Evolutionary conservation across 2,329 filamentous ascomycete species (phyloP).

Genomic region (Ceratocystis ficicola): DNA sequence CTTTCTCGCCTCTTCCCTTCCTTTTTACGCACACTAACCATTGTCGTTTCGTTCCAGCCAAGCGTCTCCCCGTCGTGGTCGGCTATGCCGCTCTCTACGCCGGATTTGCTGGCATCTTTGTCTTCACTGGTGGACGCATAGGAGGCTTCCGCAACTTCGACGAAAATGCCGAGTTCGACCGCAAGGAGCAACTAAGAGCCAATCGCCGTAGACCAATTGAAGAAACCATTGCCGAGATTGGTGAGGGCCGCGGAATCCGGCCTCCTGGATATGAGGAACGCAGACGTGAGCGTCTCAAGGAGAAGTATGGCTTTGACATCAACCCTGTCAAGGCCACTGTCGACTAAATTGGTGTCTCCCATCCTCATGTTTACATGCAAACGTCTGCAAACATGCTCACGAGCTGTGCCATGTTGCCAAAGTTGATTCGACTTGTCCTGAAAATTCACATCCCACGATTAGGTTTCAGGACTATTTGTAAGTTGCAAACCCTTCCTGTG

Average conservation of each 20-base stretch:
- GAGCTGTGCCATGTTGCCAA: neutral
- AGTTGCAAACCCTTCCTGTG: constrained; percentile 25
- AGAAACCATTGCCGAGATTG: constrained; percentile 69
- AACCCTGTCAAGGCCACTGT: constrained; percentile 47
- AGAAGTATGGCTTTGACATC: constrained; percentile 80
- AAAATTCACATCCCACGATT: neutral
- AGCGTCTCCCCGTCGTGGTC: constrained; percentile 55
- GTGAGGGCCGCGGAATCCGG: constrained; percentile 76
- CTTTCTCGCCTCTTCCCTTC: neutral
- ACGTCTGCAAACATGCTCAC: constrained; percentile 21
- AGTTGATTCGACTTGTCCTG: neutral
- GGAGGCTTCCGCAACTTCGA: constrained; percentile 29
- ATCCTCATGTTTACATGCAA: constrained; percentile 30
- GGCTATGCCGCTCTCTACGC: constrained; percentile 51
- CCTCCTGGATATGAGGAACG: constrained; percentile 75
- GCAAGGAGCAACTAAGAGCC: constrained; percentile 62
- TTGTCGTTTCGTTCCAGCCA: constrained; percentile 26
- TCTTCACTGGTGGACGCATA: constrained; percentile 52
- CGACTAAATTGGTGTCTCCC: constrained; percentile 27
- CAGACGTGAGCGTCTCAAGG: constrained; percentile 66
- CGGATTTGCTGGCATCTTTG: constrained; percentile 48
- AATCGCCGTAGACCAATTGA: constrained; percentile 62
- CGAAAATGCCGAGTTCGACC: constrained; percentile 58
- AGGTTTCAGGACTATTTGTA: neutral
- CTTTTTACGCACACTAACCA: constrained; percentile 11